Conservation (phyloP, 1,284 basidiomycete genomes). For the Trametes sp. region DNA sequence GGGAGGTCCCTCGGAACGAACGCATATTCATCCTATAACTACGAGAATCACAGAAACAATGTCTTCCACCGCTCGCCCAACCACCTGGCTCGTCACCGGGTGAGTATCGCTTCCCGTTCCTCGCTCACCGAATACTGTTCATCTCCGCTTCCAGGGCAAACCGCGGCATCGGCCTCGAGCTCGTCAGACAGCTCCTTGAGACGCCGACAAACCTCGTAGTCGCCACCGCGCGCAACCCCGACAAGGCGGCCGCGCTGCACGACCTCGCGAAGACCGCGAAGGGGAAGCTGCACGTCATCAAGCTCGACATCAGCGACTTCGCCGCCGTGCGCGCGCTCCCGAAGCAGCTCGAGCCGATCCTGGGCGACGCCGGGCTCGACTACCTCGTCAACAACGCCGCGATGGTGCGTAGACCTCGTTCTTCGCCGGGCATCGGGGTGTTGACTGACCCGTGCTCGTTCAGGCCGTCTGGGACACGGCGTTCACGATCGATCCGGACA, state of each 20-base stretch:
- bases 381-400: slow-evolving; percentile 51
- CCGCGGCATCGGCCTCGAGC: slow-evolving; percentile 50
- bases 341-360: slow-evolving; percentile 32
- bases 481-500: not conserved
- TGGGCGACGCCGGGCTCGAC: slow-evolving; percentile 43
- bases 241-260: slow-evolving; percentile 39
- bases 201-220: slow-evolving; percentile 44
- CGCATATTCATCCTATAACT: too few relatives aligned
- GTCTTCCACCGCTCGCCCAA: not conserved
- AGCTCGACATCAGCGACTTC: slow-evolving; percentile 42
- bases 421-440: too few relatives aligned
- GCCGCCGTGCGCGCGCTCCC: slow-evolving; percentile 39
- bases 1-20: too few relatives aligned
- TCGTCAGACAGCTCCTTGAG: slow-evolving; percentile 43
- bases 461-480: too few relatives aligned
- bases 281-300: slow-evolving; percentile 45
- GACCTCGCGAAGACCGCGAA: too few relatives aligned
- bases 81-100: not conserved
- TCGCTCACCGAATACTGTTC: not conserved
- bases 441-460: too few relatives aligned
- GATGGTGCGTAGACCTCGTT: slow-evolving; percentile 43
- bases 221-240: slow-evolving; percentile 46
- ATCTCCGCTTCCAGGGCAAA: slow-evolving; percentile 36
- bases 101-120: not conserved
- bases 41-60: too few relatives aligned